Evolutionary conservation across 495 filamentous ascomycete species (phyloP).

Genomic region (Eremomyces bilateralis): DNA sequence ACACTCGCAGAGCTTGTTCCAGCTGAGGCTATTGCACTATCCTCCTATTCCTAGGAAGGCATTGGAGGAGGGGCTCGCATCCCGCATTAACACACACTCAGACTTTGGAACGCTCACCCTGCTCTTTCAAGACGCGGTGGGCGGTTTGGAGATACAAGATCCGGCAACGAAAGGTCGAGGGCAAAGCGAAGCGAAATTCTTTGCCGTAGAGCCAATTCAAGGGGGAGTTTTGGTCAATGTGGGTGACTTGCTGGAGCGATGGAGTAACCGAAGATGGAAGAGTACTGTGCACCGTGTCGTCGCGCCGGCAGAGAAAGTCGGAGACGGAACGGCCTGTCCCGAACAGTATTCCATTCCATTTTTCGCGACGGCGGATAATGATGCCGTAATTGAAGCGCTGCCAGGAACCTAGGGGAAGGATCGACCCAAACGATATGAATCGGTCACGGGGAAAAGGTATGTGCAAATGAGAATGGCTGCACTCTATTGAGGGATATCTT

Average conservation of each 20-base stretch:
- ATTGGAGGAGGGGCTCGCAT: background rate
- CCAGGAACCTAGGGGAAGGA: conserved; percentile 23
- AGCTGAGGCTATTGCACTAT: conserved; percentile 45
- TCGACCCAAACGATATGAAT: conserved; percentile 18
- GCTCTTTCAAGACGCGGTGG: conserved; percentile 4
- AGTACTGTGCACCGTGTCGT: conserved; percentile 18
- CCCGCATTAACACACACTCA: conserved; percentile 2
- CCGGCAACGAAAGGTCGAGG: too few relatives aligned
- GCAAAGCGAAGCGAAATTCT: background rate
- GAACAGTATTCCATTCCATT: conserved; percentile 40
- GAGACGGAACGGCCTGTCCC: conserved; percentile 21
- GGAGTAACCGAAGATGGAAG: conserved; percentile 23
- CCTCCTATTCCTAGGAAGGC: conserved; percentile 27
- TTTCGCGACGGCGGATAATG: conserved; percentile 33
- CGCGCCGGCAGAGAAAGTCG: conserved; percentile 12
- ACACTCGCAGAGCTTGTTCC: conserved; percentile 13
- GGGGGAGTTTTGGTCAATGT: conserved; percentile 23
- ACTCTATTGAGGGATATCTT: conserved; percentile 10
- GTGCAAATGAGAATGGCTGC: conserved; percentile 16
- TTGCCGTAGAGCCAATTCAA: conserved; percentile 1
- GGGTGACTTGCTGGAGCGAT: conserved; percentile 23
- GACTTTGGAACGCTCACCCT: conserved; percentile 3
- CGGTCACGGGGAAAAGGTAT: conserved; percentile 14
- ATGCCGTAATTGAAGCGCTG: conserved; percentile 33
- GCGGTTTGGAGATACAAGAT: conserved; percentile 3